phyloP scores from a whole-genome alignment of 1,139 yeast species.

The Candida sojae region DNA sequence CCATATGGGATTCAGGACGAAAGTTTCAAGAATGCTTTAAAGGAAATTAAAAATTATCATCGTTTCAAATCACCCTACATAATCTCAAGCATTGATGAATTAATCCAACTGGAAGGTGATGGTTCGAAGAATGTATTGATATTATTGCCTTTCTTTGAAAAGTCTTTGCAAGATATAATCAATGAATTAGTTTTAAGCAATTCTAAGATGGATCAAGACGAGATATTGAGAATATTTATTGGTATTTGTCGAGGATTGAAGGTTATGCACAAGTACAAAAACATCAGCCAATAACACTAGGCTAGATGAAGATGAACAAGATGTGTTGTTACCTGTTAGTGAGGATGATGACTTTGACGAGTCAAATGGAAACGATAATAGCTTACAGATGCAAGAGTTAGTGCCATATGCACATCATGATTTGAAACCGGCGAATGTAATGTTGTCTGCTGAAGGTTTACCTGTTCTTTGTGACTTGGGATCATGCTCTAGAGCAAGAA shows the following conservation, averaged over 20 bases:
- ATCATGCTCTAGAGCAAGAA: conserved; percentile 68
- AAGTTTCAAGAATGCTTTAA: conserved; percentile 59
- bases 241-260: conserved; percentile 77
- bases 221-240: conserved; percentile 59
- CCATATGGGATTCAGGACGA: conserved; percentile 82
- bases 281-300: conserved; percentile 15
- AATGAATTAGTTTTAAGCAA: conserved; percentile 62
- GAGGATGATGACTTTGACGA: conserved; percentile 13
- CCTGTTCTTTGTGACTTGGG: conserved; percentile 89
- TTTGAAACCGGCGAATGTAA: conserved; percentile 84
- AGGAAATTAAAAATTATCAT: conserved; percentile 75
- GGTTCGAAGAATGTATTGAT: conserved; percentile 81
- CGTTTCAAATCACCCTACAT: conserved; percentile 68
- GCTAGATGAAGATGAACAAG: conserved; percentile 30
- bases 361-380: conserved; percentile 2
- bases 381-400: conserved; percentile 54
- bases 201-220: conserved; percentile 50
- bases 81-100: conserved; percentile 68
- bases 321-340: conserved; percentile 10
- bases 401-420: conserved; percentile 84
- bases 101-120: conserved; percentile 69
- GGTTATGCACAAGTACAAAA: conserved; percentile 70
- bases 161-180: conserved; percentile 76
- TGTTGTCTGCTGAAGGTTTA: conserved; percentile 70
- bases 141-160: conserved; percentile 71